Conservation (phyloP, 495 filamentous ascomycete species). For the Bombardia bombarda region DNA sequence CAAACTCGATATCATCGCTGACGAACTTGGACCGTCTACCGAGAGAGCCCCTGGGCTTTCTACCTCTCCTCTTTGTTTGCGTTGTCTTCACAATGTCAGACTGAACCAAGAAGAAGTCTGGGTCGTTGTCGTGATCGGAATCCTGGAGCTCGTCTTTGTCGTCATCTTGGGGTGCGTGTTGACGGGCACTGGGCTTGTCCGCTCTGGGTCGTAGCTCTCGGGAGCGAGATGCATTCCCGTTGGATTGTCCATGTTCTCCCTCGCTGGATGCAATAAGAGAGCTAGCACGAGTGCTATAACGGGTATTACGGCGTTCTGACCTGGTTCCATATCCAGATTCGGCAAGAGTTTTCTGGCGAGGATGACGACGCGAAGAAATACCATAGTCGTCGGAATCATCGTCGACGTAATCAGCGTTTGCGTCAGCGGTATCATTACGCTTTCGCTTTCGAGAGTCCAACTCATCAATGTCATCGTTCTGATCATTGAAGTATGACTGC, state of each 20-base stretch:
- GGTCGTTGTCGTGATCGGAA: conserved; percentile 21
- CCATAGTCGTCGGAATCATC: conserved; percentile 18
- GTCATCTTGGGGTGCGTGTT: conserved; percentile 14
- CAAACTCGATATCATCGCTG: conserved; percentile 38
- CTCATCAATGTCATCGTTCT: not conserved
- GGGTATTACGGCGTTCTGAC: conserved; percentile 12
- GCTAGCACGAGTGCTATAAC: conserved; percentile 16
- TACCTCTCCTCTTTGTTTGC: conserved; percentile 9
- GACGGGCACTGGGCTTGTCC: not conserved
- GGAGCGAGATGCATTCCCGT: not conserved
- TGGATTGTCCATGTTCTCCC: conserved; percentile 1
- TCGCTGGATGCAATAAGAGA: conserved; percentile 16
- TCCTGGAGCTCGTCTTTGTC: conserved; percentile 39
- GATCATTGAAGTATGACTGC: conserved; percentile 2
- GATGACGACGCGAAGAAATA: not conserved
- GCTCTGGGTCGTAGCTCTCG: conserved; percentile 2
- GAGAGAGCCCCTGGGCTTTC: not conserved
- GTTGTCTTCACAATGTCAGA: conserved; percentile 26
- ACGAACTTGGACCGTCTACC: conserved; percentile 1
- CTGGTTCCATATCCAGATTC: conserved; percentile 1
- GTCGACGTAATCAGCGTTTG: conserved; percentile 13
- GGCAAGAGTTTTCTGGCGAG: conserved; percentile 1
- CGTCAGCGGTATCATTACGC: conserved; percentile 7
- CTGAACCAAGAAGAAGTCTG: conserved; percentile 25
- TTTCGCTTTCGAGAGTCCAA: conserved; percentile 15